Evolutionary conservation across 345 rosid species (phyloP).

Genomic region (Mallotus nudiflorus): DNA sequence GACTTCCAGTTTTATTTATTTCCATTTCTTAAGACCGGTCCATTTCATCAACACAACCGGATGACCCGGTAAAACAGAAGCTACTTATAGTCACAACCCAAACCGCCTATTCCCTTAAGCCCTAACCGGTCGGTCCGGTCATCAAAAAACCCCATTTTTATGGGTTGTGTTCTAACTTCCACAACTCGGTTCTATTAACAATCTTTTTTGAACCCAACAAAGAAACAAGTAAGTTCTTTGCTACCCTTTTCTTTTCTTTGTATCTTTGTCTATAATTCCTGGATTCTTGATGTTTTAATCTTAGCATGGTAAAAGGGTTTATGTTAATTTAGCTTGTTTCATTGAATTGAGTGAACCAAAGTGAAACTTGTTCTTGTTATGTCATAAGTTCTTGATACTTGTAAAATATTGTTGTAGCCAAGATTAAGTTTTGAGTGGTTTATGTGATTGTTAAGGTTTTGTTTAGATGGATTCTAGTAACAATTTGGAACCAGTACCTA

Average conservation of each 20-base stretch:
- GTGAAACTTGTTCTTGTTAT: not conserved
- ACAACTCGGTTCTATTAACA: constrained; percentile 28
- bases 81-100: constrained; percentile 11
- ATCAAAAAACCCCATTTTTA: constrained; percentile 8
- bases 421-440: not conserved
- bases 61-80: constrained; percentile 30
- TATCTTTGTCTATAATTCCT: not conserved
- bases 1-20: constrained; percentile 26
- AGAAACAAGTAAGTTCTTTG: constrained; percentile 17
- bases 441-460: constrained; percentile 10
- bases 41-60: constrained; percentile 17
- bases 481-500: constrained; percentile 59
- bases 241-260: not conserved
- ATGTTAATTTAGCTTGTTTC: constrained; percentile 4
- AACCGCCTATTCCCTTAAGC: constrained; percentile 22
- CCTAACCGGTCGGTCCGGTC: constrained; percentile 52
- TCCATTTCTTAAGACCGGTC: constrained; percentile 25
- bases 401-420: not conserved
- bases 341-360: not conserved
- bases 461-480: constrained; percentile 40
- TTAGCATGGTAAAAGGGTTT: constrained; percentile 1
- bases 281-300: not conserved
- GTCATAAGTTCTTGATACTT: not conserved
- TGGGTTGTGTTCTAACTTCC: no score
- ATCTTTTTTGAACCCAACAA: constrained; percentile 7